Conservation (phyloP, 768 basidiomycete genomes). For the Leccinum olivaceopallidum region DNA sequence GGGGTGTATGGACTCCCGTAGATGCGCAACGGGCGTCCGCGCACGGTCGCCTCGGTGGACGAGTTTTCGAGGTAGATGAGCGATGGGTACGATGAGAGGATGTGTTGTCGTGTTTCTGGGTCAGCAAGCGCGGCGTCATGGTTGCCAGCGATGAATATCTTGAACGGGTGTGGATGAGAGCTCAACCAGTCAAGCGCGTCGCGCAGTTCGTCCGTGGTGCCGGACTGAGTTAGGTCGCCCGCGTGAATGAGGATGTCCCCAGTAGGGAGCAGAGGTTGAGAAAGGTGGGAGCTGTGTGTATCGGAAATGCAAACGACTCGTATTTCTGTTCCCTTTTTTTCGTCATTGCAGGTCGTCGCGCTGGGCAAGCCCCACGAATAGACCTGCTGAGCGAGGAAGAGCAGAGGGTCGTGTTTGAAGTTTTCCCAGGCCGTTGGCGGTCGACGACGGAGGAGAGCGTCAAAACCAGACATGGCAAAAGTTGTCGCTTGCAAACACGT, state of each 20-base stretch:
- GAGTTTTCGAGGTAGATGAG: constrained; percentile 15
- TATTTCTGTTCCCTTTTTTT: neutral
- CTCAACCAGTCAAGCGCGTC: constrained; percentile 13
- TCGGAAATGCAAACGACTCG: constrained; percentile 12
- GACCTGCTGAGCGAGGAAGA: constrained; percentile 8
- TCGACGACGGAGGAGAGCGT: constrained; percentile 7
- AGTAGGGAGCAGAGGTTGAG: constrained; percentile 4
- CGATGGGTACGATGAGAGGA: constrained; percentile 3
- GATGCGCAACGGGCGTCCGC: constrained; percentile 6
- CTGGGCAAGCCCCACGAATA: constrained; percentile 4
- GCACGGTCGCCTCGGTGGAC: constrained; percentile 2
- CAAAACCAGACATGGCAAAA: neutral
- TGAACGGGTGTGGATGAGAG: constrained; percentile 10
- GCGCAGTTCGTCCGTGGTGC: constrained; percentile 3
- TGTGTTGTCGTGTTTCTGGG: neutral
- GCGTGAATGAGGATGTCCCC: constrained; percentile 12
- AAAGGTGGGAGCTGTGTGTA: constrained; percentile 7
- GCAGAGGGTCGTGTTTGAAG: constrained; percentile 6
- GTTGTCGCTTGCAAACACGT: no score
- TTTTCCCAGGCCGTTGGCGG: constrained; percentile 10
- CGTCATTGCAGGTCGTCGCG: neutral
- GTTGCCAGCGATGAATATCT: constrained; percentile 14
- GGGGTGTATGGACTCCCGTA: constrained; percentile 15
- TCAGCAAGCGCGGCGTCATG: constrained; percentile 8
- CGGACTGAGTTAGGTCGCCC: constrained; percentile 9